Percentiles rank a stretch among this genome's conserved stretches.
phyloP scores from a whole-genome alignment of 148 eudicot species.

The Chenopodium berlandieri region DNA sequence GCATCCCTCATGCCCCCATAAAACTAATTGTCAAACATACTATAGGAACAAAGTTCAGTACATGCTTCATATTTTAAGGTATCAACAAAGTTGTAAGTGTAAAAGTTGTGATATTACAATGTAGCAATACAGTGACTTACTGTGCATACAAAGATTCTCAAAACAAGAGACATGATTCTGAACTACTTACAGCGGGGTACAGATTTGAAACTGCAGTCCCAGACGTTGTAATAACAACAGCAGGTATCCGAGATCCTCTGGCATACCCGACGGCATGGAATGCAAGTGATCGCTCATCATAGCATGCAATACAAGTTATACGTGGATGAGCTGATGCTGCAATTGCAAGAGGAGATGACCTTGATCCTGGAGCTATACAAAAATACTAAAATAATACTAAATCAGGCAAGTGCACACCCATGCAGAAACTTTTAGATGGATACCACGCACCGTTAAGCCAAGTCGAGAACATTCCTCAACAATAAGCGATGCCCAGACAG shows the following conservation, averaged over 20 bases:
- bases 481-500: constrained; percentile 88
- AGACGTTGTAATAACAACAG: constrained; percentile 88
- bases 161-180: background rate
- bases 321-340: constrained; percentile 87
- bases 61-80: background rate
- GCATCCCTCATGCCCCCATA: background rate
- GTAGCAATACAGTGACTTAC: background rate
- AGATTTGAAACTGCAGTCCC: constrained; percentile 99
- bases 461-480: constrained; percentile 93
- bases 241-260: constrained; percentile 81
- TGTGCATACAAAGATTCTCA: background rate
- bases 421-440: constrained; percentile 8
- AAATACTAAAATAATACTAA: constrained; percentile 64
- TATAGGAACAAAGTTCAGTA: background rate
- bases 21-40: background rate
- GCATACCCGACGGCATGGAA: constrained; percentile 97
- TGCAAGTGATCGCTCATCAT: constrained; percentile 92
- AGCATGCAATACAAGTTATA: constrained; percentile 76
- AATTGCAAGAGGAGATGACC: constrained; percentile 91
- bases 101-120: background rate
- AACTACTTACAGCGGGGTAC: constrained; percentile 83
- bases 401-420: constrained; percentile 36
- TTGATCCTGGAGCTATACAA: constrained; percentile 98
- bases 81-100: background rate
- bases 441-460: constrained; percentile 82